These are phyloP conservation scores for Aegilops sharonensis DNA, from an alignment of 176 grass and related monocot species.

Conservation along the genomic window DNA sequence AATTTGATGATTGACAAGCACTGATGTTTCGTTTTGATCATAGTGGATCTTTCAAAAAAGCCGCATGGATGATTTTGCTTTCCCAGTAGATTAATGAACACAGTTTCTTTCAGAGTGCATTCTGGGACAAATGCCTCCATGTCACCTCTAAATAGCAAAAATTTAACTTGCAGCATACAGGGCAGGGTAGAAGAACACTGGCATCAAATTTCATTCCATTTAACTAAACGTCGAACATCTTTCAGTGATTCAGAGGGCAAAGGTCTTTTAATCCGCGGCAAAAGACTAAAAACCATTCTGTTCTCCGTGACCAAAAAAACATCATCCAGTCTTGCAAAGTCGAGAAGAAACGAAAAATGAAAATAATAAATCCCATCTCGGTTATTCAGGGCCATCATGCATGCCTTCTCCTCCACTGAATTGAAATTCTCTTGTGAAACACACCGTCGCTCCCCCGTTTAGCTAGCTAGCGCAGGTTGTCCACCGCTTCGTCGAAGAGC, in stretches of 20 bases:
- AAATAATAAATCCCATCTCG: slow-evolving; percentile 13
- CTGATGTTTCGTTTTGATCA: not conserved
- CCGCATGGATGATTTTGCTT: not conserved
- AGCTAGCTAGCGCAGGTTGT: slow-evolving; percentile 42
- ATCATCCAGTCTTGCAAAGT: slow-evolving; percentile 32
- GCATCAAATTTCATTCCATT: slow-evolving; percentile 6
- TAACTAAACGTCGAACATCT: not conserved
- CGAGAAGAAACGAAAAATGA: not conserved
- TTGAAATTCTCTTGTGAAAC: slow-evolving; percentile 6
- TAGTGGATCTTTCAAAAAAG: not conserved
- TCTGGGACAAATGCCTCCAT: not conserved
- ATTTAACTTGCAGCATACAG: not conserved
- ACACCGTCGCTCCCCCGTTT: not conserved
- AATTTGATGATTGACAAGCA: not conserved
- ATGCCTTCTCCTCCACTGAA: slow-evolving; percentile 41
- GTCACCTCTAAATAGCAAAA: not conserved
- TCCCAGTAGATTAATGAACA: not conserved
- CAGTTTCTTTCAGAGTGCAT: not conserved
- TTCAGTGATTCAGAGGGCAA: not conserved
- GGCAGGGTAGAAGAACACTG: not conserved
- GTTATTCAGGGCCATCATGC: slow-evolving; percentile 21
- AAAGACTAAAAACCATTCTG: slow-evolving; percentile 41
- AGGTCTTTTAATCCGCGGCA: slow-evolving; percentile 40
- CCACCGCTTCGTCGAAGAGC: slow-evolving; percentile 46
- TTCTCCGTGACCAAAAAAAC: slow-evolving; percentile 43